A percentile compares a stretch with the other conserved stretches of the same genome.
Evolutionary conservation across 371 early-diverging fungal species (phyloP).

Genomic region (Coemansia linderi): DNA sequence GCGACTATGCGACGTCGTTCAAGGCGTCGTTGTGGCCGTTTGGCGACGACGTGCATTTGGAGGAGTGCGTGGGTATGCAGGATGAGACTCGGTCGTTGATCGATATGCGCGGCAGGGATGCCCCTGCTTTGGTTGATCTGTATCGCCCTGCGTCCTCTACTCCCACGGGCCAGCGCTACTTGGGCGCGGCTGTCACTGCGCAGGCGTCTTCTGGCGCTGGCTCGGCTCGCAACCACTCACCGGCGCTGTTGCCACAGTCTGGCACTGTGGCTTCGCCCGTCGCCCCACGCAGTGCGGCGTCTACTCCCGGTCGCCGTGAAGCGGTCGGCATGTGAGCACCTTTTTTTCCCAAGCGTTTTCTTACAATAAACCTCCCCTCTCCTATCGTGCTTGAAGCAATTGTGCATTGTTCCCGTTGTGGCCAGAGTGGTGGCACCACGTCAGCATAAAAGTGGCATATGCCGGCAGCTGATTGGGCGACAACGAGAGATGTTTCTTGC

Average conservation of each 20-base stretch:
- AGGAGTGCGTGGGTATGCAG: conserved; percentile 8
- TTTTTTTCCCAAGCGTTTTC: neutral
- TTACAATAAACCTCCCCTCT: no score
- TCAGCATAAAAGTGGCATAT: neutral
- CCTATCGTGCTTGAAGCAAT: no score
- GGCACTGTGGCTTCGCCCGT: conserved; percentile 29
- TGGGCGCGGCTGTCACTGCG: neutral
- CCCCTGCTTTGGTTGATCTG: conserved; percentile 12
- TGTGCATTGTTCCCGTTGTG: neutral
- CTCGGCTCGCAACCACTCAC: conserved; percentile 30
- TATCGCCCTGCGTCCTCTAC: conserved; percentile 46
- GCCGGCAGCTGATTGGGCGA: neutral
- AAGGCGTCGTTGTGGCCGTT: conserved; percentile 40
- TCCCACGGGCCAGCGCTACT: conserved; percentile 22
- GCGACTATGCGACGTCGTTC: conserved; percentile 36
- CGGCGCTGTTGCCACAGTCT: conserved; percentile 14
- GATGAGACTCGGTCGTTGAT: conserved; percentile 43
- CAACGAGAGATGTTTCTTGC: neutral
- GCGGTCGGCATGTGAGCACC: conserved; percentile 26
- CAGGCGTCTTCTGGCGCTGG: neutral
- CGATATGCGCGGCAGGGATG: conserved; percentile 25
- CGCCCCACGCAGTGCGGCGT: conserved; percentile 50
- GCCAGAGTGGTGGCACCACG: conserved; percentile 9
- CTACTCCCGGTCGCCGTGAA: conserved; percentile 45
- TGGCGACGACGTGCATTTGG: conserved; percentile 7